phyloP scores from a whole-genome alignment of 441 rosid species.

The Adansonia grandidieri region DNA sequence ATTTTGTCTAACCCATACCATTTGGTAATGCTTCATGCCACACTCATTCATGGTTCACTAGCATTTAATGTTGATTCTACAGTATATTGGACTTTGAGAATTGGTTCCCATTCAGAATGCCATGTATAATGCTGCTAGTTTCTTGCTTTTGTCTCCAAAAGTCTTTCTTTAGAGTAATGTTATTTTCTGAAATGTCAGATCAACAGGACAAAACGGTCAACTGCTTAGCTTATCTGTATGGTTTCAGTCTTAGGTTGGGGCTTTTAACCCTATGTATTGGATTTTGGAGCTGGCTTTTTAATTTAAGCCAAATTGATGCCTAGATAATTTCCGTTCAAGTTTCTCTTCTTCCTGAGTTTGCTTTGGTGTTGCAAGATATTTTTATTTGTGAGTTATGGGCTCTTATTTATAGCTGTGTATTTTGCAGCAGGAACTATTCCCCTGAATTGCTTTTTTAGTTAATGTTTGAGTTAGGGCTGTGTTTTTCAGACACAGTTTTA shows the following conservation, averaged over 20 bases:
- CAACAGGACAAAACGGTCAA: neutral
- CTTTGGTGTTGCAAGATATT: conserved; percentile 17
- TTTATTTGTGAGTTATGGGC: neutral
- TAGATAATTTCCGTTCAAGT: neutral
- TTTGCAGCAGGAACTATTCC: conserved; percentile 5
- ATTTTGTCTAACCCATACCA: conserved; percentile 93
- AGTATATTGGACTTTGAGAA: conserved; percentile 19
- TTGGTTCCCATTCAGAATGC: conserved; percentile 8
- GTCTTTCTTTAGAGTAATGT: neutral
- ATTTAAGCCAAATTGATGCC: conserved; percentile 9
- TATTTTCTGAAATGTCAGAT: neutral
- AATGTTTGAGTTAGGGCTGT: neutral
- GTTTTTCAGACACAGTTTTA: neutral
- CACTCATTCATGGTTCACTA: conserved; percentile 22
- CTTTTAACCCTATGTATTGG: conserved; percentile 7
- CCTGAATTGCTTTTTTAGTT: neutral
- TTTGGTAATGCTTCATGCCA: conserved; percentile 60
- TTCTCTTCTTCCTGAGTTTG: conserved; percentile 13
- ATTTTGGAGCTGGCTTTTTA: conserved; percentile 12
- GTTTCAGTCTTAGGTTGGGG: conserved; percentile 6
- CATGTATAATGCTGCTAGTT: neutral
- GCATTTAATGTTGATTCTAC: conserved; percentile 19
- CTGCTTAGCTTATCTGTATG: neutral
- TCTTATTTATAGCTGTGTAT: conserved; percentile 18
- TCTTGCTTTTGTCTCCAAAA: conserved; percentile 5